Percentiles rank a stretch among this genome's conserved stretches.
Conservation (phyloP, 164 flowering plant species). For the Saururus chinensis region DNA sequence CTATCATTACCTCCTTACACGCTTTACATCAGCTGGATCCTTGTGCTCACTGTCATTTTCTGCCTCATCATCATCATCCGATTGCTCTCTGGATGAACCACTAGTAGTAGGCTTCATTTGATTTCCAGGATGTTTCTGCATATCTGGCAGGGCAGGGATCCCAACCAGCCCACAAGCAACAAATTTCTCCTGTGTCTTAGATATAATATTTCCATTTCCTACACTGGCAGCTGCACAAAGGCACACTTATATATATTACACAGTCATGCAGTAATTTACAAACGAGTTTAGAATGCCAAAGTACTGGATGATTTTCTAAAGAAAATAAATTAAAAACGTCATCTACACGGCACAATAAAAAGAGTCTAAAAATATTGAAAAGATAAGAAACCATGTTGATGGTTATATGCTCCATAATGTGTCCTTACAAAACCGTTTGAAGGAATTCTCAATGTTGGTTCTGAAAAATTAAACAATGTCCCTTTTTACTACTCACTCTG, state of each 20-base stretch:
- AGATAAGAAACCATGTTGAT: neutral
- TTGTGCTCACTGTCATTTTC: constrained; percentile 45
- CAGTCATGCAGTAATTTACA: neutral
- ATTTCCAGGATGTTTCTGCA: constrained; percentile 30
- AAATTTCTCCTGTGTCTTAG: constrained; percentile 38
- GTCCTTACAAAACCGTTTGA: neutral
- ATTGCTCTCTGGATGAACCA: constrained; percentile 74
- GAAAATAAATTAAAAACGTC: neutral
- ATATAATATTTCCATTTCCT: constrained; percentile 36
- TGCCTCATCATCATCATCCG: constrained; percentile 89
- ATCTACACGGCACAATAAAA: neutral
- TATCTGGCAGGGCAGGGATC: constrained; percentile 38
- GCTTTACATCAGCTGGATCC: constrained; percentile 78
- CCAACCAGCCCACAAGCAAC: constrained; percentile 23
- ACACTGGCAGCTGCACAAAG: neutral
- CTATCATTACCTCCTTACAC: constrained; percentile 68
- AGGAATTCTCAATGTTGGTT: too few relatives aligned
- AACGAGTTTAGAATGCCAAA: too few relatives aligned
- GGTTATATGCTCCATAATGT: neutral
- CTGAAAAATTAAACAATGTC: too few relatives aligned
- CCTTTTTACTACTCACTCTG: too few relatives aligned
- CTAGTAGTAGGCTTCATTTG: constrained; percentile 48
- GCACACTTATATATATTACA: neutral
- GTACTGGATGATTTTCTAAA: too few relatives aligned
- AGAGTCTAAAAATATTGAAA: neutral